Evolutionary conservation across 2,329 filamentous ascomycete species (phyloP), one percentile per base, ranked within the genome.

Genomic region (Fusarium circinatum): DNA sequence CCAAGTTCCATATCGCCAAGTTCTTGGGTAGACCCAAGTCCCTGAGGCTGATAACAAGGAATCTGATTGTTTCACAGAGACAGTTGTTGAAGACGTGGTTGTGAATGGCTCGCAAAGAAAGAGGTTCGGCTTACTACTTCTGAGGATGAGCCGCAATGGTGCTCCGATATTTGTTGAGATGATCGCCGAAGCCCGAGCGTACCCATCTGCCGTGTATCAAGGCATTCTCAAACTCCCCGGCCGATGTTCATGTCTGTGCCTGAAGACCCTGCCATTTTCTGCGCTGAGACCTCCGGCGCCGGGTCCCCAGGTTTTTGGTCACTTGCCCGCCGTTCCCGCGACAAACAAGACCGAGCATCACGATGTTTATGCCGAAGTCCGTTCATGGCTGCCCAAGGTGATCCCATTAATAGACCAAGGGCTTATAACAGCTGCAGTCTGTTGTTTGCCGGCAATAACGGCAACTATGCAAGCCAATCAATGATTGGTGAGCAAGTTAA

Each of bases 1-100:
- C 34, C 62, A 74, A 74, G 42, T 74, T 74, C 71, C 62, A 71
- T 61, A 62, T 74, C 41, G 44, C 58, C 68, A 62, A 48, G 49
- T 42, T 26, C 57, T 48, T 71, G 58, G 58, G 61, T 48, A 38
- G 58, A 30, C 47, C 18, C 18, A 44, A 34, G 38, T 41, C 26
- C 24, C 48, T 71, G 52, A 26, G 41, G 66, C 32, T 71, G 57
- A 58, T 58, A 68, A 28, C 26, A 38, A 28, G 49, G 28, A 59
- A 45, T 44, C 20, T 52, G 30, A 54, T 42, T 47, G 55, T 49
- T 36, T 34, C 41, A 30, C 17, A 28, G 30, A 34, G 48, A 6
- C 4, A 17, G 26, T 41, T 22, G 32, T 34, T 34, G 14, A 34
- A 34, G 32, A 34, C 32, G 14, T 32, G 24, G 4, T 42, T 61